phyloP scores from a whole-genome alignment of 2,329 filamentous ascomycete genomes.

The Alternaria ventricosa region DNA sequence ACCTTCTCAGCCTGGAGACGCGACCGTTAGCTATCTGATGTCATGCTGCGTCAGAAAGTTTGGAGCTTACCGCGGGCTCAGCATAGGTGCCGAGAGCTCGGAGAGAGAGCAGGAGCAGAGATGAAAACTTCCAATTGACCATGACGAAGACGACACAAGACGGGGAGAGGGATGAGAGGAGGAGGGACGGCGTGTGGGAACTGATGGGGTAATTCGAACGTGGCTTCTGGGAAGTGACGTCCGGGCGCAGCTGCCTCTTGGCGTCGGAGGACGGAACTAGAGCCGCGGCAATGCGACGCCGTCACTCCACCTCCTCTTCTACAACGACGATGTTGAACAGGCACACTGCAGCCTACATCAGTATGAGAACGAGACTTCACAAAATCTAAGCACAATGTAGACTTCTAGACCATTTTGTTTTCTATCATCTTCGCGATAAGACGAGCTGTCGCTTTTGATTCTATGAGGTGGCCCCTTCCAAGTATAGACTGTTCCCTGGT shows the following conservation, averaged over 20 bases:
- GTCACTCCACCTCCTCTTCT: background rate
- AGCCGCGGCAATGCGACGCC: constrained; percentile 20
- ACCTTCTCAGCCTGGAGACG: constrained; percentile 42
- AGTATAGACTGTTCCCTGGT: background rate
- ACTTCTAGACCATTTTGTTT: background rate
- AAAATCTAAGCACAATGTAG: background rate
- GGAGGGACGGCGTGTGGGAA: constrained; percentile 12
- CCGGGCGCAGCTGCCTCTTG: constrained; percentile 27
- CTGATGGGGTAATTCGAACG: constrained; percentile 35
- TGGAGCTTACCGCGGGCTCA: constrained; percentile 63
- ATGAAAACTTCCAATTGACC: constrained; percentile 75
- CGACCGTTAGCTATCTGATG: constrained; percentile 38
- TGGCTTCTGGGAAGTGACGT: constrained; percentile 38
- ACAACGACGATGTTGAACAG: background rate
- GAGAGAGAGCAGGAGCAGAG: constrained; percentile 74
- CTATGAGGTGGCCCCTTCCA: background rate
- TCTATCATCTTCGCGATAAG: no score
- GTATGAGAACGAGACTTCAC: background rate
- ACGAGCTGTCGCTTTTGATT: background rate
- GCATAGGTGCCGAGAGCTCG: constrained; percentile 70
- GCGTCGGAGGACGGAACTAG: constrained; percentile 11
- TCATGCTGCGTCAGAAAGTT: constrained; percentile 37
- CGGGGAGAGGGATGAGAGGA: constrained; percentile 16
- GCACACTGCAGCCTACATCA: background rate
- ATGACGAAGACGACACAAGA: constrained; percentile 56